phyloP scores from a whole-genome alignment of 2,329 filamentous ascomycete species.

The Biscogniauxia marginata region DNA sequence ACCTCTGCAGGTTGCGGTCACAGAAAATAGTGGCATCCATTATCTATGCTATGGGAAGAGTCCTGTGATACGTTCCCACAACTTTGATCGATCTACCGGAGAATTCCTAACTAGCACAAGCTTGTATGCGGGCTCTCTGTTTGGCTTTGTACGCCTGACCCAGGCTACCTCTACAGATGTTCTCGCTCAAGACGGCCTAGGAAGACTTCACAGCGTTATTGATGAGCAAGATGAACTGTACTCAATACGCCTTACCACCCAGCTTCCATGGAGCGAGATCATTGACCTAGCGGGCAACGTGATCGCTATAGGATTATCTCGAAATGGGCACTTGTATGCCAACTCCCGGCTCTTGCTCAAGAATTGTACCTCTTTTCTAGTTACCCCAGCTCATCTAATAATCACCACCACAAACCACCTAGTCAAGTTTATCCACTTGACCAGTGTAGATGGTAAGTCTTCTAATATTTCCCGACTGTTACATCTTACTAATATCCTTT shows the following conservation, averaged over 20 bases:
- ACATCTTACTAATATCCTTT: constrained; percentile 22
- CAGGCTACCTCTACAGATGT: constrained; percentile 31
- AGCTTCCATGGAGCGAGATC: constrained; percentile 54
- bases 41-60: constrained; percentile 27
- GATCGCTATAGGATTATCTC: constrained; percentile 64
- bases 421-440: constrained; percentile 89
- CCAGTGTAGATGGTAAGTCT: constrained; percentile 59
- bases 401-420: constrained; percentile 92
- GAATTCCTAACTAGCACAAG: constrained; percentile 19
- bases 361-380: constrained; percentile 87
- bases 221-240: constrained; percentile 34
- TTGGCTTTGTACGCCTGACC: constrained; percentile 30
- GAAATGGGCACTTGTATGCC: constrained; percentile 75
- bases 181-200: constrained; percentile 45
- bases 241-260: constrained; percentile 40
- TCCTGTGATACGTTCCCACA: constrained; percentile 23
- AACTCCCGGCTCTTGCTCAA: constrained; percentile 72
- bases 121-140: constrained; percentile 30
- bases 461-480: background rate
- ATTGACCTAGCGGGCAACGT: constrained; percentile 40
- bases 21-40: constrained; percentile 28
- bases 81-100: constrained; percentile 21
- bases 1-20: constrained; percentile 31
- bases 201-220: constrained; percentile 43
- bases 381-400: constrained; percentile 79